Evolutionary conservation across 2,329 filamentous ascomycete genomes (phyloP).

Genomic region (Exophiala phaeomuriformis): DNA sequence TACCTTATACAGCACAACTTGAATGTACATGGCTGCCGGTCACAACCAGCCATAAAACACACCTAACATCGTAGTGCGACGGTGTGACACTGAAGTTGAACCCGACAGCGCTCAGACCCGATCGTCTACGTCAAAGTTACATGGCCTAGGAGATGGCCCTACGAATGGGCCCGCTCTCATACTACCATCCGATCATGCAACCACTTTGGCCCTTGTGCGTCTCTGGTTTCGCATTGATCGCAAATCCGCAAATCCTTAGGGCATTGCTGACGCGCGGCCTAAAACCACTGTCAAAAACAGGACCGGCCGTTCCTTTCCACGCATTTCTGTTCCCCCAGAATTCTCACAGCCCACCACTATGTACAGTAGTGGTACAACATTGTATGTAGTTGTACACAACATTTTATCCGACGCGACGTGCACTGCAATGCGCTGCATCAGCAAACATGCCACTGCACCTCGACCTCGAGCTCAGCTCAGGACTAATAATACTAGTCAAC

Average conservation of each 20-base stretch:
- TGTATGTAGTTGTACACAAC: too few species aligned
- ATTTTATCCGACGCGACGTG: too few species aligned
- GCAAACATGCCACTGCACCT: too few species aligned
- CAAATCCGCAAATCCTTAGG: background rate
- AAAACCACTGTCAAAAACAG: background rate
- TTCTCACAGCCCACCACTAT: slow-evolving; percentile 7
- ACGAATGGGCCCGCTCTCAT: background rate
- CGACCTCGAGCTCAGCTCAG: slow-evolving; percentile 1
- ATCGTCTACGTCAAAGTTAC: slow-evolving; percentile 6
- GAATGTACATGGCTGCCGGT: background rate
- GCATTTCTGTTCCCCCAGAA: slow-evolving; percentile 4
- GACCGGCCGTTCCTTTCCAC: background rate
- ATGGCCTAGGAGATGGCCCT: background rate
- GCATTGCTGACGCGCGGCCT: slow-evolving; percentile 1
- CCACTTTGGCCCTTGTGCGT: background rate
- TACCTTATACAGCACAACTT: too few species aligned
- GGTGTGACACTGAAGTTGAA: slow-evolving; percentile 10
- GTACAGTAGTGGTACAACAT: too few species aligned
- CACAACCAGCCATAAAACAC: background rate
- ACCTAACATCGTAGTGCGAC: slow-evolving; percentile 2
- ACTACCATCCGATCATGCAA: background rate
- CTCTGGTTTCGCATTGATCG: background rate
- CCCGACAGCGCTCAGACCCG: background rate
- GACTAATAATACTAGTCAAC: background rate
- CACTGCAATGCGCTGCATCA: too few species aligned